Percentiles rank a stretch among this genome's conserved stretches.
Evolutionary conservation across 257 asterid genomes (phyloP).

Genomic region (Leonotis leonurus): DNA sequence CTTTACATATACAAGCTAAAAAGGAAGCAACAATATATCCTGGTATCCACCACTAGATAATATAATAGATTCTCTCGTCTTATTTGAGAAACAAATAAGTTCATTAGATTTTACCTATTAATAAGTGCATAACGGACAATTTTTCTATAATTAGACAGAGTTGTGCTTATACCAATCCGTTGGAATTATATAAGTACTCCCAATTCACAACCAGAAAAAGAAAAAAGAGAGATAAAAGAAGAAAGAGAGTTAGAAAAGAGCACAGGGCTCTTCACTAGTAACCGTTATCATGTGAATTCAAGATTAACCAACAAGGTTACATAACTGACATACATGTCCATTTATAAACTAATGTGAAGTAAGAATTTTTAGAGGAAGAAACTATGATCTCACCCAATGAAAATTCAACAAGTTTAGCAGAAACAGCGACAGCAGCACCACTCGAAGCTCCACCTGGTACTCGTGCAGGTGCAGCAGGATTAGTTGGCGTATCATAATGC

Average conservation of each 20-base stretch:
- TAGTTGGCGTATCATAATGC: constrained; percentile 83
- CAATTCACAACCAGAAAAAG: not conserved
- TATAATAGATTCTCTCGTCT: not conserved
- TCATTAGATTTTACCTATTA: not conserved
- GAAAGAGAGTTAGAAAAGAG: not conserved
- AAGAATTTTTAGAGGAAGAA: not conserved
- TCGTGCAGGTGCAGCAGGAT: constrained; percentile 73
- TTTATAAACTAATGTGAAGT: not conserved
- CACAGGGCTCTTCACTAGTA: not conserved
- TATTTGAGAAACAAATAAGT: not conserved
- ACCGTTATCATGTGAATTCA: not conserved
- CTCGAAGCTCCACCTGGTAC: constrained; percentile 97
- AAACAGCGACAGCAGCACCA: constrained; percentile 96
- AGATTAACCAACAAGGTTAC: not conserved
- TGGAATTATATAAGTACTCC: not conserved
- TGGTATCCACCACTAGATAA: not conserved
- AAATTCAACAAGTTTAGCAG: constrained; percentile 85
- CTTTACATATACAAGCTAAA: not conserved
- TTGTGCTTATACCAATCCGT: not conserved
- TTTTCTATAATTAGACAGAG: not conserved
- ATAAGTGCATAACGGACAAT: not conserved
- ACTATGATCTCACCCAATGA: constrained; percentile 61
- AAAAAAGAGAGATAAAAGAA: not conserved
- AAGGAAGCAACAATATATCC: not conserved
- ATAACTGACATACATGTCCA: not conserved